Percentiles rank a stretch among this genome's conserved stretches.
Conservation (phyloP, 352 stramenopile species). For the Paralagenidium karlingii region DNA sequence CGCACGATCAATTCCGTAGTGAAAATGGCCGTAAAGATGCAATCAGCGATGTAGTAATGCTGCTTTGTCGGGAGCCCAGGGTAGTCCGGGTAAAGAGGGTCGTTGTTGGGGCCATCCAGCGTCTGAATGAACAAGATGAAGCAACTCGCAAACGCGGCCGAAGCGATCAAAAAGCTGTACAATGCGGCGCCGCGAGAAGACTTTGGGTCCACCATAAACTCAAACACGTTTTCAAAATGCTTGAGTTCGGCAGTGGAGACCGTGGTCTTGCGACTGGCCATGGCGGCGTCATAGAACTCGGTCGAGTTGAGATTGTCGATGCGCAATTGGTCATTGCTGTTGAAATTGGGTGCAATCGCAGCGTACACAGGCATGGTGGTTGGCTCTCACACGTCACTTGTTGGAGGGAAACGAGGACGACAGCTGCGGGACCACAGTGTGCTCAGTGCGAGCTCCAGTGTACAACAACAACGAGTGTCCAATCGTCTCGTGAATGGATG, state of each 20-base stretch:
- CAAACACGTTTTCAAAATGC: slow-evolving; percentile 45
- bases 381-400: background rate
- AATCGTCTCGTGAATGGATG: too few species aligned
- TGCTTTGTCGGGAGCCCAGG: slow-evolving; percentile 26
- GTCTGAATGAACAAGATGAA: slow-evolving; percentile 66
- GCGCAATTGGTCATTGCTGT: slow-evolving; percentile 13
- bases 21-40: slow-evolving; percentile 65
- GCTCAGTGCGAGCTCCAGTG: background rate
- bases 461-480: too few species aligned
- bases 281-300: slow-evolving; percentile 35
- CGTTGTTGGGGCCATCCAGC: slow-evolving; percentile 59
- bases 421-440: background rate
- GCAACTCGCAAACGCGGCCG: slow-evolving; percentile 50
- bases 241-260: slow-evolving; percentile 20
- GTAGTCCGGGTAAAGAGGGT: slow-evolving; percentile 50
- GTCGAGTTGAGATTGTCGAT: slow-evolving; percentile 36
- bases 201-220: slow-evolving; percentile 61
- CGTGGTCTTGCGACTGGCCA: slow-evolving; percentile 12
- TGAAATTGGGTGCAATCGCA: slow-evolving; percentile 53
- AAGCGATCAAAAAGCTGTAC: slow-evolving; percentile 64
- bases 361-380: slow-evolving; percentile 36
- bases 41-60: slow-evolving; percentile 44
- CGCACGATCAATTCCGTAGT: slow-evolving; percentile 53
- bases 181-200: slow-evolving; percentile 46
- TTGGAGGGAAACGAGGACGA: background rate